These are phyloP conservation scores for Mycena belliarum DNA, from an alignment of 768 basidiomycete species.

Conservation along the genomic window DNA sequence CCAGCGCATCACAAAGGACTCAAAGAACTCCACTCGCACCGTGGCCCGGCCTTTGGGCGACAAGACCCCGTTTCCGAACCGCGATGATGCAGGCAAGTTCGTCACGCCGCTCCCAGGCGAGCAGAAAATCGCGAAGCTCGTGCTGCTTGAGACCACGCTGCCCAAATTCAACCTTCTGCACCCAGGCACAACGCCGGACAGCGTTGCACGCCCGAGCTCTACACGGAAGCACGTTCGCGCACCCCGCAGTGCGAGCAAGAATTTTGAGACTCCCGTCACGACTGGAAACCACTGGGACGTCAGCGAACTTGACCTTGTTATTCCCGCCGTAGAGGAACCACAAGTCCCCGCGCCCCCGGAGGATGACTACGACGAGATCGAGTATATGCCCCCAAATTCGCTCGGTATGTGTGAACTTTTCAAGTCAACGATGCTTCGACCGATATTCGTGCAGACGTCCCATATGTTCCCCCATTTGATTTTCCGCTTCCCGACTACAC, in stretches of 20 bases:
- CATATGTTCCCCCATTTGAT: conserved; percentile 45
- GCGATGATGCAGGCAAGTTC: conserved; percentile 35
- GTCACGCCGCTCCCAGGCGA: conserved; percentile 35
- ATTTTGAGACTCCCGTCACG: conserved; percentile 68
- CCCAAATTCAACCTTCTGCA: conserved; percentile 8
- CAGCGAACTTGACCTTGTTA: conserved; percentile 48
- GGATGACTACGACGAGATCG: conserved; percentile 49
- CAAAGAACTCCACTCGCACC: conserved; percentile 25
- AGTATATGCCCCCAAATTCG: conserved; percentile 52
- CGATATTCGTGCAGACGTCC: conserved; percentile 29
- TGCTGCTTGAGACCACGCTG: conserved; percentile 23
- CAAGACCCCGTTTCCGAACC: conserved; percentile 78
- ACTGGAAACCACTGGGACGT: conserved; percentile 77
- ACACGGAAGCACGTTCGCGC: conserved; percentile 62
- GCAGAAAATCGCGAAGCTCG: conserved; percentile 36
- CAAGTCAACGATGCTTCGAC: too few relatives aligned
- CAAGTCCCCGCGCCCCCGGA: conserved; percentile 25
- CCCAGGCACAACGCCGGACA: conserved; percentile 36
- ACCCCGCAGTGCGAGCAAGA: conserved; percentile 49
- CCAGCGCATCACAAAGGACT: conserved; percentile 9
- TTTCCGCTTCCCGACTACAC: conserved; percentile 47
- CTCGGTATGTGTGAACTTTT: neutral
- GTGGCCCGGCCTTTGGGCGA: conserved; percentile 59
- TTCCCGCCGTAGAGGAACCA: conserved; percentile 25
- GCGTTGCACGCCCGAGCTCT: conserved; percentile 64